Conservation (phyloP, 352 stramenopile genomes). For the Pythium brassicae region DNA sequence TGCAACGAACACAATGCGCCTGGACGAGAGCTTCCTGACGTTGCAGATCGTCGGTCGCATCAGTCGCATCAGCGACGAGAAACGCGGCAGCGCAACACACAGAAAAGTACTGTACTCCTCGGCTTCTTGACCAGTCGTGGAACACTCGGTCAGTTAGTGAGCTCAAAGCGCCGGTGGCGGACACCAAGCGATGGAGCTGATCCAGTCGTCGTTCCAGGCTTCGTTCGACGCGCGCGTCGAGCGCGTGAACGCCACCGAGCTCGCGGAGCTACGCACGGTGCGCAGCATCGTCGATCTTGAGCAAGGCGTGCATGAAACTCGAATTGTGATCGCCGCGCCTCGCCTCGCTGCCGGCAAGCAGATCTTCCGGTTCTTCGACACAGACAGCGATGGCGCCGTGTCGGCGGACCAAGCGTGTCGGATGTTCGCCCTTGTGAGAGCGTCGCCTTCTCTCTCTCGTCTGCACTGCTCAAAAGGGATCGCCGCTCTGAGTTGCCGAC, state of each 20-base stretch:
- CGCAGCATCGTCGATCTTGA: neutral
- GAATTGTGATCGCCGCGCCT: neutral
- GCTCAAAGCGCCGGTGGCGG: neutral
- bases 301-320: neutral
- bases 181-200: conserved; percentile 35
- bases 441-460: neutral
- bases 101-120: too few relatives aligned
- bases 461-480: neutral
- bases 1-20: too few relatives aligned
- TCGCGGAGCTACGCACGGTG: conserved; percentile 51
- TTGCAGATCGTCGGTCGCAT: too few relatives aligned
- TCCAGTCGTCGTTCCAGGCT: conserved; percentile 60
- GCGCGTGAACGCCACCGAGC: conserved; percentile 38
- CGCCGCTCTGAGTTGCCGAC: neutral
- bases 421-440: conserved; percentile 53
- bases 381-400: conserved; percentile 53
- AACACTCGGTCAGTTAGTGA: neutral
- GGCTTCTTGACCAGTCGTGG: neutral
- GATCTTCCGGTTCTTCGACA: conserved; percentile 79
- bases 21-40: too few relatives aligned
- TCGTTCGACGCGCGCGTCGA: conserved; percentile 60
- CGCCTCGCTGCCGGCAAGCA: conserved; percentile 14
- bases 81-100: too few relatives aligned
- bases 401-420: conserved; percentile 49
- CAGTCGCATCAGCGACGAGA: too few relatives aligned